These are phyloP conservation scores for Trichophyton schoenleinii DNA, from an alignment of 2,329 filamentous ascomycete species.

Conservation along the genomic window DNA sequence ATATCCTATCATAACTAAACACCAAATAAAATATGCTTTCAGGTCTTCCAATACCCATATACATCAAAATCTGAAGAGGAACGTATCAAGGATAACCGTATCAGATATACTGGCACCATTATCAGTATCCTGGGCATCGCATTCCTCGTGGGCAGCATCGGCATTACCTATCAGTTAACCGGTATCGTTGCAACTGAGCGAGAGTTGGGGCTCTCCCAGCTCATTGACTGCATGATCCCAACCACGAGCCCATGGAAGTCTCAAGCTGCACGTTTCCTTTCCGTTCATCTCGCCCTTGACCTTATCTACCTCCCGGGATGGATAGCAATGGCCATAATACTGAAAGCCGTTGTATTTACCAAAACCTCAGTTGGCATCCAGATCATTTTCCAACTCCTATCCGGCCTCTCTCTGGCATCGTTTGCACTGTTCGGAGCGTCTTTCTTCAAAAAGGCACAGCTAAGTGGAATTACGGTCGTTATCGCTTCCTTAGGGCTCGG, in stretches of 20 bases:
- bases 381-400: slow-evolving; percentile 60
- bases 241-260: slow-evolving; percentile 61
- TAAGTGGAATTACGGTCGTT: slow-evolving; percentile 69
- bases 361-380: slow-evolving; percentile 53
- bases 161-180: slow-evolving; percentile 74
- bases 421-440: slow-evolving; percentile 69
- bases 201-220: slow-evolving; percentile 73
- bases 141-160: slow-evolving; percentile 67
- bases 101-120: slow-evolving; percentile 58
- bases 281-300: slow-evolving; percentile 69
- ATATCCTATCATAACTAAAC: background rate
- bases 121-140: slow-evolving; percentile 65
- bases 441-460: slow-evolving; percentile 76
- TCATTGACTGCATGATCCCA: slow-evolving; percentile 87
- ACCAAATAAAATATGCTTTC: background rate
- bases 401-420: slow-evolving; percentile 65
- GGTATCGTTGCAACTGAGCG: slow-evolving; percentile 76
- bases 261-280: slow-evolving; percentile 62
- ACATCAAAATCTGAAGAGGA: slow-evolving; percentile 59
- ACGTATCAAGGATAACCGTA: slow-evolving; percentile 52
- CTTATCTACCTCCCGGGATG: slow-evolving; percentile 70
- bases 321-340: slow-evolving; percentile 59
- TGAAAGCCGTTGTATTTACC: slow-evolving; percentile 47
- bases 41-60: slow-evolving; percentile 53
- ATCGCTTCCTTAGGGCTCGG: slow-evolving; percentile 63